phyloP scores from a whole-genome alignment of 331 rosid genomes.

The Quercus tomentella region DNA sequence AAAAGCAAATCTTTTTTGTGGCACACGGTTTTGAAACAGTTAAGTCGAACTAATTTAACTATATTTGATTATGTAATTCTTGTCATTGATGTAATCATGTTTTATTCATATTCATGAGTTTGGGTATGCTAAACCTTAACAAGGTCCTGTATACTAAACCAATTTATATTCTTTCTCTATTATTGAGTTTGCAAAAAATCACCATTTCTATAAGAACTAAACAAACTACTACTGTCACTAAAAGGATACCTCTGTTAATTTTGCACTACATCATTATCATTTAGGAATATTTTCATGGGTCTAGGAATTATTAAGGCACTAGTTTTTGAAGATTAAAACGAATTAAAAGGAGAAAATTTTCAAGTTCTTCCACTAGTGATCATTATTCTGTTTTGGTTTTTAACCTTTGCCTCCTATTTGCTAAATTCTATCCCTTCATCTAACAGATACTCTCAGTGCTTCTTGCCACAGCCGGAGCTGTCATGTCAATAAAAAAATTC shows the following conservation, averaged over 20 bases:
- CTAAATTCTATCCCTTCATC: slow-evolving; percentile 1
- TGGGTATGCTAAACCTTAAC: too few relatives aligned
- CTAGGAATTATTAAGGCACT: background rate
- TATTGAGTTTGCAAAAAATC: too few relatives aligned
- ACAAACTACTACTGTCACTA: background rate
- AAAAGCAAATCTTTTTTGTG: background rate
- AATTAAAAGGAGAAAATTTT: background rate
- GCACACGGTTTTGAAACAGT: slow-evolving; percentile 13
- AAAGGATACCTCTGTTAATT: background rate
- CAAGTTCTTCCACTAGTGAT: background rate
- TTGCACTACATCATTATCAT: background rate
- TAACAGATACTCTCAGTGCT: slow-evolving; percentile 62
- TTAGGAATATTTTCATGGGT: background rate
- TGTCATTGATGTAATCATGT: background rate
- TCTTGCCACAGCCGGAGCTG: slow-evolving; percentile 78
- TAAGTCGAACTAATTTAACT: background rate
- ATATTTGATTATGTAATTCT: background rate
- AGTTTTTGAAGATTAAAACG: background rate
- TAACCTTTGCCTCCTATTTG: background rate
- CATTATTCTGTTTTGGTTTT: background rate
- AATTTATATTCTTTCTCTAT: too few relatives aligned
- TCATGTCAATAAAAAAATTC: slow-evolving; percentile 68
- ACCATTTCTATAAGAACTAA: background rate
- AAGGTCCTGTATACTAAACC: too few relatives aligned
- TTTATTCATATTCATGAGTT: too few relatives aligned